Conservation (phyloP, 352 stramenopile species). For the Phytophthora cajani region DNA sequence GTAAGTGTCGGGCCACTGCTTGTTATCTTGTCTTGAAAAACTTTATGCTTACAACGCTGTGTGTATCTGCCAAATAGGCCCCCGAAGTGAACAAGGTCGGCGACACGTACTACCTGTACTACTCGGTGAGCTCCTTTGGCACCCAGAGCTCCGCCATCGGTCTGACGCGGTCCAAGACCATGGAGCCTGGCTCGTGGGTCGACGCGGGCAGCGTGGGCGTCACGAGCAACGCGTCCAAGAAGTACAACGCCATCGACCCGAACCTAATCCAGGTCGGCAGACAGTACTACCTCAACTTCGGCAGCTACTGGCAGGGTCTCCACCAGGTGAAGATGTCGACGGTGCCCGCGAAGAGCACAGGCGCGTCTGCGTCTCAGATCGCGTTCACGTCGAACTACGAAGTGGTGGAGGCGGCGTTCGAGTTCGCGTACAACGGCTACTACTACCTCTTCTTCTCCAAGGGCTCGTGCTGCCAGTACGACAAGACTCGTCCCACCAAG, state of each 20-base stretch:
- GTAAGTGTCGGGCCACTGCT: conserved; percentile 1
- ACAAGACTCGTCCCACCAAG: conserved; percentile 34
- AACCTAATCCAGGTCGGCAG: conserved; percentile 46
- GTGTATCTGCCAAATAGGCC: conserved; percentile 22
- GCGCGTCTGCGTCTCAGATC: conserved; percentile 29
- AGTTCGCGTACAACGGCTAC: conserved; percentile 46
- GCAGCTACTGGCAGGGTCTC: conserved; percentile 56
- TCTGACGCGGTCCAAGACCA: conserved; percentile 49
- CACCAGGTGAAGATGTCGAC: conserved; percentile 41
- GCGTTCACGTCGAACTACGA: conserved; percentile 29
- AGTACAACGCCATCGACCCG: conserved; percentile 64
- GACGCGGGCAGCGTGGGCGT: conserved; percentile 47
- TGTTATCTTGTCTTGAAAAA: not conserved
- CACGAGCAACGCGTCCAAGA: conserved; percentile 39
- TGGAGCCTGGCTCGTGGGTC: conserved; percentile 51
- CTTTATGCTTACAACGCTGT: not conserved
- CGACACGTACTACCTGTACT: conserved; percentile 66
- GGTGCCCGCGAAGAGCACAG: conserved; percentile 23
- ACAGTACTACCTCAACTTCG: conserved; percentile 55
- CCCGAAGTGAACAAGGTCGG: conserved; percentile 56
- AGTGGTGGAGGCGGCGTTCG: conserved; percentile 37
- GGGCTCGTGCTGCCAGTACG: conserved; percentile 45
- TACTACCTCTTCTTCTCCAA: conserved; percentile 61
- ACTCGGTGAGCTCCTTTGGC: conserved; percentile 60
- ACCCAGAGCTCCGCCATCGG: conserved; percentile 53